Evolutionary conservation across 2,329 filamentous ascomycete genomes (phyloP).

Genomic region (Berkeleyomyces basicola): DNA sequence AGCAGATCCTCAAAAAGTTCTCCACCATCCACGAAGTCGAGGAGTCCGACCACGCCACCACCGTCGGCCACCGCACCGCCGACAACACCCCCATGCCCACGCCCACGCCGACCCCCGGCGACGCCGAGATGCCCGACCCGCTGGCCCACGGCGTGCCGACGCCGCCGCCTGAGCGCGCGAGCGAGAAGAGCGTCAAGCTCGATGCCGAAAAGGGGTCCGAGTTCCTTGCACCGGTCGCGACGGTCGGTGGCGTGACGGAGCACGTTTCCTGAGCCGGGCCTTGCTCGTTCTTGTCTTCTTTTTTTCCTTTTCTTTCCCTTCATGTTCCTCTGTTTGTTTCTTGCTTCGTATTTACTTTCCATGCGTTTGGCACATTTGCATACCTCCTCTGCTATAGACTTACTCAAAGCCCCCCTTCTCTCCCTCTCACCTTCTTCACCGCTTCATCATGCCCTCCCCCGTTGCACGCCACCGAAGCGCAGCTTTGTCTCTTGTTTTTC

Average conservation of each 20-base stretch:
- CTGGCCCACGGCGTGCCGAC: slow-evolving; percentile 11
- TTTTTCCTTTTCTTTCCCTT: slow-evolving; percentile 9
- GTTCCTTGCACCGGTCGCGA: not conserved
- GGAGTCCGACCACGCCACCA: not conserved
- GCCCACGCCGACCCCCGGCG: slow-evolving; percentile 1
- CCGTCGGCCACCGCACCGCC: not conserved
- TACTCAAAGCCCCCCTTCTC: not conserved
- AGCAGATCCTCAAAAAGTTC: slow-evolving; percentile 73
- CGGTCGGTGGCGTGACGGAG: not conserved
- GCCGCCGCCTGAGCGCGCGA: slow-evolving; percentile 10
- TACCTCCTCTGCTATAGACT: not conserved
- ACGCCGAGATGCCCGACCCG: slow-evolving; percentile 2
- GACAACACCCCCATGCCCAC: slow-evolving; percentile 5
- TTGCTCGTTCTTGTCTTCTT: not conserved
- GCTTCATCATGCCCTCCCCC: not conserved
- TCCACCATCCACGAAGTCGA: slow-evolving; percentile 56
- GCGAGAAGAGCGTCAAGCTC: slow-evolving; percentile 9
- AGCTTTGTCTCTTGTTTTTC: slow-evolving; percentile 2
- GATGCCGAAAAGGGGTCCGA: not conserved
- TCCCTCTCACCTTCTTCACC: not conserved
- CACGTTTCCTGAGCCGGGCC: not conserved
- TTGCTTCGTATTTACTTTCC: slow-evolving; percentile 1
- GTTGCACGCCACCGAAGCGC: not conserved
- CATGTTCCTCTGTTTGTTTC: slow-evolving; percentile 2
- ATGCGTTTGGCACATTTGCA: not conserved